Conservation (phyloP, 306 rosid genomes). For the Pyrus pyrifolia region DNA sequence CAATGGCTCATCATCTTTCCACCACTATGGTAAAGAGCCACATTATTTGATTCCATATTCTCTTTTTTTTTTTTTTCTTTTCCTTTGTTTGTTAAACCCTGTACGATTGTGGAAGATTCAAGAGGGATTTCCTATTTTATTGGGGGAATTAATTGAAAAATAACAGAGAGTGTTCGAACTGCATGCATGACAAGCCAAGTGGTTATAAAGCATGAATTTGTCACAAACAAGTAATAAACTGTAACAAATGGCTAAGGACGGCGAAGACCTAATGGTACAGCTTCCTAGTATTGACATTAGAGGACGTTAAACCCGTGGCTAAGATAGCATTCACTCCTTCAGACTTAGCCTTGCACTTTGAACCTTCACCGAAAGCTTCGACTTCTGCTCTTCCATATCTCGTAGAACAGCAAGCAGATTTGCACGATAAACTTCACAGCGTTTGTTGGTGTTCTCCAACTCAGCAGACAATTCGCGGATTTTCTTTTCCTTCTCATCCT, state of each 20-base stretch:
- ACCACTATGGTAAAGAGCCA: no score
- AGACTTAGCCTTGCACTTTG: slow-evolving; percentile 87
- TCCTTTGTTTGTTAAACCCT: not conserved
- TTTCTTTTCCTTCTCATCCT: slow-evolving; percentile 79
- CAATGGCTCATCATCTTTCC: fast-evolving
- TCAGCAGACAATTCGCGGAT: slow-evolving; percentile 62
- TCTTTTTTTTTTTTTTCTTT: no score
- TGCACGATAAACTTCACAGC: slow-evolving; percentile 82
- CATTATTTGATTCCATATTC: not conserved
- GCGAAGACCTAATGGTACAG: not conserved
- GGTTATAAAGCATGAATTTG: not conserved
- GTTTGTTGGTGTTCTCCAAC: slow-evolving; percentile 62
- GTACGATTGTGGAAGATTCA: not conserved
- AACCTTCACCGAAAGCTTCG: slow-evolving; percentile 82
- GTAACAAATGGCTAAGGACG: not conserved
- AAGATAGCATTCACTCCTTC: slow-evolving; percentile 48
- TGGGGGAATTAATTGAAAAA: not conserved
- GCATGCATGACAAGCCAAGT: not conserved
- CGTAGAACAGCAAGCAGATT: slow-evolving; percentile 74
- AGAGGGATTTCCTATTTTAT: not conserved
- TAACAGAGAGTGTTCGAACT: not conserved
- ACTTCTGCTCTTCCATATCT: slow-evolving; percentile 96
- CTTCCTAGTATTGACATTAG: not conserved
- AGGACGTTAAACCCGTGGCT: not conserved
- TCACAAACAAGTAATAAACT: not conserved